Conservation (phyloP, 2,329 filamentous ascomycete genomes). For the Colletotrichum somersetense region DNA sequence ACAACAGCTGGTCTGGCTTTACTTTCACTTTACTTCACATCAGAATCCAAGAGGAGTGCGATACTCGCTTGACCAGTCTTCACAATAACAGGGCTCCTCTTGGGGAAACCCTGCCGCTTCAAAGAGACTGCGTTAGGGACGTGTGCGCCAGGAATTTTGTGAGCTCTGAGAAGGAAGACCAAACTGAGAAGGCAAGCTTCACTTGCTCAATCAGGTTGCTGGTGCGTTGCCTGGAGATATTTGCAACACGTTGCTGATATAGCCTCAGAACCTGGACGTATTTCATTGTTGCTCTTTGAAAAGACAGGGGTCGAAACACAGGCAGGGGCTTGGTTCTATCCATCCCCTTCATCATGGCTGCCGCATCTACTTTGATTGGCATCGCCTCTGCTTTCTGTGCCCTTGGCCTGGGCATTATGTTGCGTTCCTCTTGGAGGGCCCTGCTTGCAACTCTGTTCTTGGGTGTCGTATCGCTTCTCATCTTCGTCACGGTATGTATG, state of each 20-base stretch:
- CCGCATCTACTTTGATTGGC: slow-evolving; percentile 28
- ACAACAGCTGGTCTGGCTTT: not conserved
- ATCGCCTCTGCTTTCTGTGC: slow-evolving; percentile 27
- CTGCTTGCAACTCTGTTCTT: slow-evolving; percentile 13
- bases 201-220: not conserved
- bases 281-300: too few relatives aligned
- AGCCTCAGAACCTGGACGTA: not conserved
- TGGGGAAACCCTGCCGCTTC: not conserved
- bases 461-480: slow-evolving; percentile 32
- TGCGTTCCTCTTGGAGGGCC: slow-evolving; percentile 35
- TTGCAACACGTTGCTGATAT: slow-evolving; percentile 27
- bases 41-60: not conserved
- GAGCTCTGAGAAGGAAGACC: not conserved
- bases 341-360: not conserved
- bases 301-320: not conserved
- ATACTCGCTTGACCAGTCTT: not conserved
- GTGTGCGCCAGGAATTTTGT: too few relatives aligned
- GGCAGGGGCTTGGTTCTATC: too few relatives aligned
- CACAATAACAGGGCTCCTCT: not conserved
- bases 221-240: not conserved
- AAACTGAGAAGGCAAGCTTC: not conserved
- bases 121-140: not conserved
- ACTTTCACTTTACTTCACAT: not conserved
- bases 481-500: slow-evolving; percentile 49
- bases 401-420: slow-evolving; percentile 24